phyloP scores from a whole-genome alignment of 345 rosid genomes.

The Salix brachista region DNA sequence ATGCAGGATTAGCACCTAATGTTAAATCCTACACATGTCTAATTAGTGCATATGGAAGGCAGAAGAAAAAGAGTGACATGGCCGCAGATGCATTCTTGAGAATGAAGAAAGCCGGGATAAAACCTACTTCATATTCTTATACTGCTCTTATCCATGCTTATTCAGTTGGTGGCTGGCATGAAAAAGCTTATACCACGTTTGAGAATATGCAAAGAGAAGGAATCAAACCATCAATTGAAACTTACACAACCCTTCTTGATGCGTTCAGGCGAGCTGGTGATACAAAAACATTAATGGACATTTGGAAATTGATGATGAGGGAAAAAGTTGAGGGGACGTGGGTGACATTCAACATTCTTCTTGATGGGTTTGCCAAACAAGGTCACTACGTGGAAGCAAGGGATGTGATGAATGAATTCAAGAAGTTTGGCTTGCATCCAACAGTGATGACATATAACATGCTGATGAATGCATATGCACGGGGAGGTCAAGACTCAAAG shows the following conservation, averaged over 20 bases:
- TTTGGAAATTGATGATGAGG: constrained; percentile 74
- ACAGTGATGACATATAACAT: constrained; percentile 86
- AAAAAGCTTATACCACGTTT: constrained; percentile 63
- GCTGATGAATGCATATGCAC: constrained; percentile 89
- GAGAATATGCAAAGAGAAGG: constrained; percentile 64
- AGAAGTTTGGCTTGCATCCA: constrained; percentile 69
- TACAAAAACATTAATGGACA: constrained; percentile 46
- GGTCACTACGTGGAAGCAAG: constrained; percentile 80
- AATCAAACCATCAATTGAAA: constrained; percentile 69
- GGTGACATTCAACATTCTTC: constrained; percentile 72
- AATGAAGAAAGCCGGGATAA: constrained; percentile 68
- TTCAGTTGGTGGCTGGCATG: constrained; percentile 76
- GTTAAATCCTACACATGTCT: constrained; percentile 67
- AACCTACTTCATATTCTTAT: constrained; percentile 75
- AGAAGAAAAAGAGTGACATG: constrained; percentile 69
- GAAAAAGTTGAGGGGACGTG: constrained; percentile 60
- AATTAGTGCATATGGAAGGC: constrained; percentile 76
- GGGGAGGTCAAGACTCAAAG: constrained; percentile 73
- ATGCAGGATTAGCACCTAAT: constrained; percentile 53
- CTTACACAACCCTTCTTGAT: constrained; percentile 79
- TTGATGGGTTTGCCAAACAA: constrained; percentile 90
- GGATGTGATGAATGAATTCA: constrained; percentile 69
- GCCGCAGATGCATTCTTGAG: constrained; percentile 74
- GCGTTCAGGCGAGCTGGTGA: constrained; percentile 79
- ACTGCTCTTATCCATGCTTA: constrained; percentile 87